These are phyloP conservation scores for Teunomyces barrocoloradensis DNA, from an alignment of 805 yeast genomes.

Conservation along the genomic window DNA sequence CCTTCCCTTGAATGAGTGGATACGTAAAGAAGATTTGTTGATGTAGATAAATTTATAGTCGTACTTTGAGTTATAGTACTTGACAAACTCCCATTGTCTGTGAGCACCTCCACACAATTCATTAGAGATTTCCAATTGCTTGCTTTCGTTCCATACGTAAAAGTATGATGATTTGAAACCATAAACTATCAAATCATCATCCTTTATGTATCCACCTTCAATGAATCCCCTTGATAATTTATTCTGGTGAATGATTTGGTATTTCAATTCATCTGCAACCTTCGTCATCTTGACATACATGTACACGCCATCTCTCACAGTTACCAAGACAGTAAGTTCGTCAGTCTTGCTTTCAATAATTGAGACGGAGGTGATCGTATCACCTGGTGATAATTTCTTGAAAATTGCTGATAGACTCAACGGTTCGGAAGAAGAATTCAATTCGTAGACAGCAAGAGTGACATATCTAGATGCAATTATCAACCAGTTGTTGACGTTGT, in stretches of 20 bases:
- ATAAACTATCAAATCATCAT: conserved; percentile 53
- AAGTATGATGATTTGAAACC: conserved; percentile 84
- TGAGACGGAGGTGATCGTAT: conserved; percentile 59
- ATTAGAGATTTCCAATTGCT: conserved; percentile 64
- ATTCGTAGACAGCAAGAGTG: conserved; percentile 55
- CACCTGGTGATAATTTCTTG: conserved; percentile 60
- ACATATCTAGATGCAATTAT: conserved; percentile 73
- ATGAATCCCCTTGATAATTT: conserved; percentile 72
- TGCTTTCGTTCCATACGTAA: conserved; percentile 78
- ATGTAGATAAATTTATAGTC: conserved; percentile 54
- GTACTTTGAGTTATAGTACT: conserved; percentile 11
- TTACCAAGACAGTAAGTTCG: conserved; percentile 36
- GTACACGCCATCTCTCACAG: conserved; percentile 69
- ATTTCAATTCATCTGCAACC: conserved; percentile 13
- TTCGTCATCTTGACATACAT: conserved; percentile 30
- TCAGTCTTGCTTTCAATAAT: conserved; percentile 26
- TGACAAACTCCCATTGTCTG: conserved; percentile 67
- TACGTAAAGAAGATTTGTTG: conserved; percentile 46
- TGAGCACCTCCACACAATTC: conserved; percentile 91
- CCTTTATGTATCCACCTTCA: conserved; percentile 62
- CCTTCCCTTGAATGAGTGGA: conserved; percentile 26
- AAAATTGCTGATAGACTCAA: conserved; percentile 16
- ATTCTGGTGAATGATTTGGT: conserved; percentile 49
- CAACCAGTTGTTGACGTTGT: conserved; percentile 37
- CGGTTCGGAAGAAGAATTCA: conserved; percentile 15